Conservation (phyloP, 352 stramenopile genomes). For the Globisporangium paddicum region DNA sequence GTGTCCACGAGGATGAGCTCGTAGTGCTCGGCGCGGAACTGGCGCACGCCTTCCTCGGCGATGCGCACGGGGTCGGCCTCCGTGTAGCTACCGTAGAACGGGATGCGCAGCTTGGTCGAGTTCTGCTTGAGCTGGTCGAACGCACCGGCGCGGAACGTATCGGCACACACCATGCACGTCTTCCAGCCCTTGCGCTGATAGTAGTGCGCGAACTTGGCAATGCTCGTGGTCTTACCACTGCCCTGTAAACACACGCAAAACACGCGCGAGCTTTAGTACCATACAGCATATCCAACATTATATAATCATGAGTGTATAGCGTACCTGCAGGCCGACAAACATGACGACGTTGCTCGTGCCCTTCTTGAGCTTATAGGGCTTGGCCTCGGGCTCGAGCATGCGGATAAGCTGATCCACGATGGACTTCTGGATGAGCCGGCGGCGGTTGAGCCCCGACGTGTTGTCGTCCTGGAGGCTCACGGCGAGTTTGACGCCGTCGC, state of each 20-base stretch:
- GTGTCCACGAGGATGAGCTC: slow-evolving; percentile 99
- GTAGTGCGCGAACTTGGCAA: slow-evolving; percentile 99
- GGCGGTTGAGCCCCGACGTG: slow-evolving; percentile 75
- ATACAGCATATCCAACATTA: no score
- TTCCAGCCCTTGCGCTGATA: slow-evolving; percentile 98
- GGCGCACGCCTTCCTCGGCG: slow-evolving; percentile 95
- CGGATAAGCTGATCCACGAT: slow-evolving; percentile 88
- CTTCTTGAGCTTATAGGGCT: slow-evolving; percentile 90
- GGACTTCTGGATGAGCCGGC: slow-evolving; percentile 88
- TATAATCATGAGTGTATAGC: background rate
- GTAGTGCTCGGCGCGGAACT: slow-evolving; percentile 96
- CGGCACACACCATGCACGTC: slow-evolving; percentile 98
- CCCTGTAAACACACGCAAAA: slow-evolving; percentile 60
- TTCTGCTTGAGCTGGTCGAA: slow-evolving; percentile 99
- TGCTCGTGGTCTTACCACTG: slow-evolving; percentile 98
- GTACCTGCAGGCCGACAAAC: slow-evolving; percentile 83
- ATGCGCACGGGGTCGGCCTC: slow-evolving; percentile 98
- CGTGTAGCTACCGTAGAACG: slow-evolving; percentile 98
- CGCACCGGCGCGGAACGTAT: slow-evolving; percentile 98
- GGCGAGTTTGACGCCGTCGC: slow-evolving; percentile 87
- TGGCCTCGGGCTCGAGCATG: slow-evolving; percentile 84
- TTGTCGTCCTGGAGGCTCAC: slow-evolving; percentile 76
- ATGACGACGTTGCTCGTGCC: slow-evolving; percentile 91
- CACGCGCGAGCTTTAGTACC: no score
- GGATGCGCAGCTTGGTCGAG: slow-evolving; percentile 96